Evolutionary conservation across 192 early-diverging fungal genomes (phyloP), one percentile per base, ranked within the genome.

Genomic region (Mortierella hygrophila): DNA sequence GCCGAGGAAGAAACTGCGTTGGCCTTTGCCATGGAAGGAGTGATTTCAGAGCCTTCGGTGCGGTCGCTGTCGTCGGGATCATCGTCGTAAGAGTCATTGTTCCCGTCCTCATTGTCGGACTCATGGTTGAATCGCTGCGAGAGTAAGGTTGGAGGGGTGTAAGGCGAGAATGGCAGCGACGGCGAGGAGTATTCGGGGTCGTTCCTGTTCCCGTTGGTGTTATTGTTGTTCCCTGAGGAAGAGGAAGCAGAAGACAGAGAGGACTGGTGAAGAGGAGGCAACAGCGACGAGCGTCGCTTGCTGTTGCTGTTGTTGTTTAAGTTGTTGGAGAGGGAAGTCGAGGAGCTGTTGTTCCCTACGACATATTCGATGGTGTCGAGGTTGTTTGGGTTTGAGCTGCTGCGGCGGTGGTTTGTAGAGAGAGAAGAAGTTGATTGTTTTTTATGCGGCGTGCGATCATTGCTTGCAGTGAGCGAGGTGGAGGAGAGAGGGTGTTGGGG

Each of bases 21-120:
- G 13, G 83, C 35, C 65, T 80, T 80, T 38, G 37, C 41, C 9
- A 55, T 42, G 18, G 76, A 49, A 21, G n/a, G 52, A 18, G 11
- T 74, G 13, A 70, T 78, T 42, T 86, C 84, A 40, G 60, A 65
- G 1, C 79, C 79, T 68, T 86, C 84, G n/a, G 84, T 86, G 40
- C 79, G 84, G 65, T 86, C 84, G 47, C 84, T 86, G 84, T 86
- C 84, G n/a, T 65, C 60, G 60, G 60, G 60, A 65, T 78, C 69
- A 6, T 86, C 79, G 29, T 86, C 79, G 23, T 86, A 75, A 3
- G 76, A 57, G 68, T 73, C 69, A 26, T 70, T 38, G 26, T 68
- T 15, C 6, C 60, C 82, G 26, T 41, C 18, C 40, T 81, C 84
- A 38, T 68, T 77, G 54, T 86, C 84, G 18, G 74, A 57, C 18